A percentile compares a stretch with the other conserved stretches of the same genome.
These are phyloP conservation scores for Hawksworthiomyces lignivorus DNA, from an alignment of 2,329 filamentous ascomycete species.

Conservation along the genomic window DNA sequence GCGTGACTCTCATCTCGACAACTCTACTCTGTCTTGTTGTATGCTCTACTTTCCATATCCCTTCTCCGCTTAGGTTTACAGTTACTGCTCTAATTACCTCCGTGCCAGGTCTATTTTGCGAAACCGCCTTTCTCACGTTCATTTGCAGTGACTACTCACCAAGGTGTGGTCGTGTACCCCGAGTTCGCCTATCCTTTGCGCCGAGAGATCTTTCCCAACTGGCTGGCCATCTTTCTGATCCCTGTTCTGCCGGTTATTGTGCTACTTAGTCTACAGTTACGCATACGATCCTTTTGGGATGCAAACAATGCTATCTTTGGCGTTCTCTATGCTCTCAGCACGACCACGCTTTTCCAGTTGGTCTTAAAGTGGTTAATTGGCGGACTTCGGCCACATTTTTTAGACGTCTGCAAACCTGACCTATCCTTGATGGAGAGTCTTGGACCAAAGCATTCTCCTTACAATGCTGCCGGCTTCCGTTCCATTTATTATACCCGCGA, in stretches of 20 bases:
- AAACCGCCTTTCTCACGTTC: slow-evolving; percentile 60
- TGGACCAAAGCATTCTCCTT: slow-evolving; percentile 28
- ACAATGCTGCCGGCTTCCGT: slow-evolving; percentile 39
- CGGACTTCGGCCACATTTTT: slow-evolving; percentile 64
- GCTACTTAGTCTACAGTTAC: slow-evolving; percentile 59
- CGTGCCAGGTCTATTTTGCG: slow-evolving; percentile 51
- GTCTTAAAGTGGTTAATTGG: slow-evolving; percentile 71
- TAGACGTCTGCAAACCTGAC: slow-evolving; percentile 59
- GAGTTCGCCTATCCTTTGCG: slow-evolving; percentile 64
- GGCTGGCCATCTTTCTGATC: slow-evolving; percentile 59
- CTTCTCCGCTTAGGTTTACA: no score
- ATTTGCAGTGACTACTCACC: slow-evolving; percentile 58
- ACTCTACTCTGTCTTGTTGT: no score
- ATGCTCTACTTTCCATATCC: no score
- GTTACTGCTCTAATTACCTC: no score
- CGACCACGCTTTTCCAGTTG: slow-evolving; percentile 68
- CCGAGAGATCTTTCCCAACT: slow-evolving; percentile 64
- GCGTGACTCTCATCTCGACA: background rate
- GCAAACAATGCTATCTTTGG: slow-evolving; percentile 65
- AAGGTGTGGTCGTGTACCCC: slow-evolving; percentile 62
- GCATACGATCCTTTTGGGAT: slow-evolving; percentile 61
- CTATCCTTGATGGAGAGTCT: slow-evolving; percentile 32
- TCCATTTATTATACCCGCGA: slow-evolving; percentile 60
- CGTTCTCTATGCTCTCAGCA: slow-evolving; percentile 61
- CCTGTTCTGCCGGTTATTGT: slow-evolving; percentile 55